Base-by-base conservation (phyloP, 208 protist genomes). In the Spongospora subterranea region DNA sequence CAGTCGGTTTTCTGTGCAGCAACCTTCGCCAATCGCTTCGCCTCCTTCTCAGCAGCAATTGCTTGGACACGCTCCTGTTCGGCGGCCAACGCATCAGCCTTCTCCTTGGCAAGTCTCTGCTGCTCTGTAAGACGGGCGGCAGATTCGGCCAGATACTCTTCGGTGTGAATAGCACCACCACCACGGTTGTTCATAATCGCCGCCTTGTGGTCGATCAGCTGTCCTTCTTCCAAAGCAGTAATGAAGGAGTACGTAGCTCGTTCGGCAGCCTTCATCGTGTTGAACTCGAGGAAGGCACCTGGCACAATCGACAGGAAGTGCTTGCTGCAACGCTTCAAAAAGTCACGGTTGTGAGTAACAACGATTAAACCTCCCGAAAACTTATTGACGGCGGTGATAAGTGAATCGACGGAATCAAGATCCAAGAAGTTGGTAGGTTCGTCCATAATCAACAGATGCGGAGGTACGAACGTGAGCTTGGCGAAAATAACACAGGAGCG, bases 381-480 rank as follows among this genome's bases (percentile, higher is more conserved):
- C 50, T 91, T 91, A 50, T 91, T 91, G 41, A 41, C 45, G 13
- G 89, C 89, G n/a, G 45, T 76, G 32, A 91, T 91, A 45, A 91
- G 32, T 13, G 89, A 91, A 64, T 91, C 89, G 50, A 91, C 89
- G 1, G 89, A 82, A 41, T 91, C 90, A 11, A 91, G 50, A 46
- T 91, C 90, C 17, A 91, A 77, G 66, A 90, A 90, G 66, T 91
- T 91, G 45, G 90, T 91, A 1, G 90, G 90, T 88, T 91, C 90
- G 66, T 91, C 90, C 90, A 91, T 88, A 43, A 91, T 90, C 13
- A 91, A 77, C 35, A 91, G 90, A 32, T 91, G 90, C 11, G 90
- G 90, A 29, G 60, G 77, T n/a, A 45, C 88, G 66, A 91, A 91
- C 11, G 90, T 91, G 13, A 91, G n/a, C 66, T 43, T 41, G 90